Conservation (phyloP, 768 basidiomycete species). For the Auriscalpium microsporum region DNA sequence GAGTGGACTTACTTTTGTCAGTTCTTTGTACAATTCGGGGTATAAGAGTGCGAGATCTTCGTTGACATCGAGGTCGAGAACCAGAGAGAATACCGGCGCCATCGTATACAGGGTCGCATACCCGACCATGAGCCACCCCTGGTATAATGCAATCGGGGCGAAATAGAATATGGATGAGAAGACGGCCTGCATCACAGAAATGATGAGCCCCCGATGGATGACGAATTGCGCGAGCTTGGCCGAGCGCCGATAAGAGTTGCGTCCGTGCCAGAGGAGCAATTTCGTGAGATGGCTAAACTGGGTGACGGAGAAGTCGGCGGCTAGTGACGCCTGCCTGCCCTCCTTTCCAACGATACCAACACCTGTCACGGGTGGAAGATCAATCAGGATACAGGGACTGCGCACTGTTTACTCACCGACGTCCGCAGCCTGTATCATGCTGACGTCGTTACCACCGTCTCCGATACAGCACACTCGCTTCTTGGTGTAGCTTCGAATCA, state of each 20-base stretch:
- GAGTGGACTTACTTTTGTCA: constrained; percentile 68
- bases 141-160: constrained; percentile 94
- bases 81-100: constrained; percentile 97
- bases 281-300: constrained; percentile 96
- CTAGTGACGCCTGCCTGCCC: constrained; percentile 97
- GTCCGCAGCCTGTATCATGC: constrained; percentile 99
- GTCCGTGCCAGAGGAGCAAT: constrained; percentile 95
- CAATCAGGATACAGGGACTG: neutral
- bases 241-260: constrained; percentile 96
- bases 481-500: constrained; percentile 84
- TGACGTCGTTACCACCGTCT: constrained; percentile 98
- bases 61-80: constrained; percentile 91
- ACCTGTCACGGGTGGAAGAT: constrained; percentile 35
- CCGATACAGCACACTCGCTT: constrained; percentile 99
- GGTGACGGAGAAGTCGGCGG: constrained; percentile 95
- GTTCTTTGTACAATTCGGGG: constrained; percentile 95
- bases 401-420: constrained; percentile 59
- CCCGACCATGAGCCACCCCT: constrained; percentile 96
- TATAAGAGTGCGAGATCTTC: constrained; percentile 93
- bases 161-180: constrained; percentile 91
- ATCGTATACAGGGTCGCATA: constrained; percentile 96
- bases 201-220: constrained; percentile 94
- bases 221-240: constrained; percentile 98
- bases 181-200: constrained; percentile 96
- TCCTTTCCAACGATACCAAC: constrained; percentile 99